Evolutionary conservation across 306 rosid species (phyloP), one percentile per base, ranked within the genome.

Genomic region (Ochetophila trinervis): DNA sequence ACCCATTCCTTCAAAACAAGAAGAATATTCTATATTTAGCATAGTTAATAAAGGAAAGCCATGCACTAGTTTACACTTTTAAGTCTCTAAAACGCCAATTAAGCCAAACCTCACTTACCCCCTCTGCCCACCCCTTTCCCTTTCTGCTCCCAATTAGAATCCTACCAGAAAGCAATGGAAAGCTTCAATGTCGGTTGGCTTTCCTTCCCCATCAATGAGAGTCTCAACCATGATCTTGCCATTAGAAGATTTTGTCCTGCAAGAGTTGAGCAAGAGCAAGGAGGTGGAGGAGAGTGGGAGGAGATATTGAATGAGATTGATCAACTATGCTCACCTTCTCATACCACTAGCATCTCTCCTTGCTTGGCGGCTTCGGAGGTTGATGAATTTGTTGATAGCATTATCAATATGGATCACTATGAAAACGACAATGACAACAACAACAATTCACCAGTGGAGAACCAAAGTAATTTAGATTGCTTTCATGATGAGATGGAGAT

Each of bases 361-460:
- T 82, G 72, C 67, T 77, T 86, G 79, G 68, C 82, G 62, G 76
- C 91, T 32, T 83, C 91, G 32, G 87, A 85, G 65, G 74, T 83
- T 4, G 88, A 90, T 58, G 90, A 85, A 7, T 87, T 90, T 68
- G 92, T 87, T 30, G 95, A 80, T 22, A 87, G 97, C 87, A 76
- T 86, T 86, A 85, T 85, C 73, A 87, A 85, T 66, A 79, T 78
- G 84, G 90, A 90, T 63, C 85, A 78, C 13, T 68, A 49, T 36
- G 70, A 65, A 32, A 52, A 74, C 42, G 79, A 57, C 37, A n/a
- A n/a, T n/a, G 77, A 68, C 47, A 75, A 64, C 36, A 67, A 74
- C 18, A 61, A 49, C 37, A 76, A 74, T 42, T 71, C 78, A 44
- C 44, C 27, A 22, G 86, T 66, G 69, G 78, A 68, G 53, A 74